phyloP scores from a whole-genome alignment of 2,329 filamentous ascomycete genomes.

The Apiospora phragmitis region DNA sequence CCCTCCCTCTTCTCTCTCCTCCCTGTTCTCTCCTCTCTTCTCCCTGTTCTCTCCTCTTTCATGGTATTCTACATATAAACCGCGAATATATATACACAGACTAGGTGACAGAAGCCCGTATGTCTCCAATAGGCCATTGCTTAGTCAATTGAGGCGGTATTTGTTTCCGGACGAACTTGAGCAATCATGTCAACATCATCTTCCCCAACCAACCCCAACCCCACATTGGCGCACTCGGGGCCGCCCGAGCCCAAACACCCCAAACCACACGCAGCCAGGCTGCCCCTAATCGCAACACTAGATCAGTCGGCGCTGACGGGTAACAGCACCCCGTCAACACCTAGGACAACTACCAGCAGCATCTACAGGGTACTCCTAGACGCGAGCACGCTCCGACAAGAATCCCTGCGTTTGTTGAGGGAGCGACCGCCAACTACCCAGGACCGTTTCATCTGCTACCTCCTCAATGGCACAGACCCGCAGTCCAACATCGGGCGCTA shows the following conservation, averaged over 20 bases:
- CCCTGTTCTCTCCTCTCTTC: too few species aligned
- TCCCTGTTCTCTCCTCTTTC: too few species aligned
- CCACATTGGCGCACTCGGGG: neutral
- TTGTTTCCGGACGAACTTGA: neutral
- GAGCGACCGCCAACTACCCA: conserved; percentile 10
- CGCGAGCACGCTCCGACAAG: neutral
- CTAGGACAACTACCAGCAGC: too few species aligned
- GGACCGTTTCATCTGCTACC: conserved; percentile 16
- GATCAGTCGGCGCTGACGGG: neutral
- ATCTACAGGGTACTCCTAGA: neutral
- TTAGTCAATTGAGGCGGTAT: neutral
- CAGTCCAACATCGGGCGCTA: conserved; percentile 17
- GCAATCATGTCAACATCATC: neutral
- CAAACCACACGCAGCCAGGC: neutral
- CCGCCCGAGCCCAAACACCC: neutral
- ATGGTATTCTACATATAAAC: too few species aligned
- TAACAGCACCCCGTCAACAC: neutral
- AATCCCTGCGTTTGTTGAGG: neutral
- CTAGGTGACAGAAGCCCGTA: neutral
- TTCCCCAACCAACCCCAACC: neutral
- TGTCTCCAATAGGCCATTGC: too few species aligned
- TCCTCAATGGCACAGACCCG: conserved; percentile 13
- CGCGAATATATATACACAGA: neutral
- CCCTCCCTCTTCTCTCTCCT: neutral
- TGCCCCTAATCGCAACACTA: neutral